phyloP scores from a whole-genome alignment of 106 monocot genomes.

The Dioscorea zingiberensis region DNA sequence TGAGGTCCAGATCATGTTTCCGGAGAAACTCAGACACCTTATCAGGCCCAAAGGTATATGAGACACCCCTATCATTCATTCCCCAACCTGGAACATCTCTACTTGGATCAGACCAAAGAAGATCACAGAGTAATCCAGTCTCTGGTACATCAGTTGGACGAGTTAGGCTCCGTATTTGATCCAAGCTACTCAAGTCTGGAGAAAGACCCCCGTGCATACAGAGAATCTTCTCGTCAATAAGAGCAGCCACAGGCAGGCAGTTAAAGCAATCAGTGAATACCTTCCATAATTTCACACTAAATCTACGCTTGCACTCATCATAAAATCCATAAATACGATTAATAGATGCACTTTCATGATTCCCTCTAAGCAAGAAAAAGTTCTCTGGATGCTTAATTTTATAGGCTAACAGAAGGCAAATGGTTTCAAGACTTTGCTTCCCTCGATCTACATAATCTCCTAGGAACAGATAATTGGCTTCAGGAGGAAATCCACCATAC shows the following conservation, averaged over 20 bases:
- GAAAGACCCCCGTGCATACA: slow-evolving; percentile 1
- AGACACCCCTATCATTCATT: slow-evolving; percentile 3
- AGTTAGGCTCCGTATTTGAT: neutral
- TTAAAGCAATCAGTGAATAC: slow-evolving; percentile 1
- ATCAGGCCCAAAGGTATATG: slow-evolving; percentile 3
- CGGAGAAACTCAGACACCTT: neutral
- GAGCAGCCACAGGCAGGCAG: slow-evolving; percentile 6
- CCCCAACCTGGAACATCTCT: slow-evolving; percentile 2
- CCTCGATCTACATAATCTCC: slow-evolving; percentile 2
- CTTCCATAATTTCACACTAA: slow-evolving; percentile 2
- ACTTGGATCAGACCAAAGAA: slow-evolving; percentile 1
- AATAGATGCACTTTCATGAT: neutral
- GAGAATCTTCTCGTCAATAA: slow-evolving; percentile 3
- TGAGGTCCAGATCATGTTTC: slow-evolving; percentile 2
- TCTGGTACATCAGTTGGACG: slow-evolving; percentile 1
- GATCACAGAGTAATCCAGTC: slow-evolving; percentile 1
- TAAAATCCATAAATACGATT: neutral
- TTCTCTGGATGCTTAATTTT: slow-evolving; percentile 1
- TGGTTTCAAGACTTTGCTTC: neutral
- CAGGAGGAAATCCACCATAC: slow-evolving; percentile 3
- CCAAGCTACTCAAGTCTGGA: neutral
- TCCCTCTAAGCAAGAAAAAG: neutral
- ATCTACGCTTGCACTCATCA: slow-evolving; percentile 2
- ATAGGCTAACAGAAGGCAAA: neutral
- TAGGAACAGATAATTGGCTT: slow-evolving; percentile 3